A percentile compares a stretch with the other conserved stretches of the same genome.
Evolutionary conservation across 805 yeast genomes (phyloP).

Genomic region (Millerago galiae): DNA sequence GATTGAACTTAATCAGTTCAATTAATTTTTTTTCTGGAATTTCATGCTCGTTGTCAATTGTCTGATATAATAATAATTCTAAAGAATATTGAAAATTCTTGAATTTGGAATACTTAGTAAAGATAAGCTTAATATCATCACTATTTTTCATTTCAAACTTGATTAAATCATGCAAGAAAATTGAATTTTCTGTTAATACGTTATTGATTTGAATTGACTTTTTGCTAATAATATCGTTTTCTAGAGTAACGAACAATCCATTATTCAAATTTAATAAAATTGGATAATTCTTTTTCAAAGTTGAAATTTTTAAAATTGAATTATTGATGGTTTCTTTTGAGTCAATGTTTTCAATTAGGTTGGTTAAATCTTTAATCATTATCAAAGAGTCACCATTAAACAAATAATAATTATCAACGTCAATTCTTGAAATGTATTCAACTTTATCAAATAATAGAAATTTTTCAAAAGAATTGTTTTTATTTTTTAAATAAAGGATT

Average conservation of each 20-base stretch:
- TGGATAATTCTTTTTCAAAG: constrained; percentile 24
- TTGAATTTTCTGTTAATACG: constrained; percentile 30
- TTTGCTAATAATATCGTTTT: constrained; percentile 25
- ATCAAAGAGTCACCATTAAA: constrained; percentile 34
- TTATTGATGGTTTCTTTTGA: constrained; percentile 5
- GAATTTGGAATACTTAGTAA: constrained; percentile 26
- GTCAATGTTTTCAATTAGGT: constrained; percentile 2
- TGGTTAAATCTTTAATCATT: constrained; percentile 13
- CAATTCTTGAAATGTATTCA: constrained; percentile 21
- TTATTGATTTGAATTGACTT: constrained; percentile 29
- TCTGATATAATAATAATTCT: constrained; percentile 38
- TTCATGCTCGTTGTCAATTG: constrained; percentile 16
- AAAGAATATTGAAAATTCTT: constrained; percentile 36
- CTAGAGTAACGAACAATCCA: constrained; percentile 38
- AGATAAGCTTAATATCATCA: constrained; percentile 6
- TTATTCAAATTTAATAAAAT: constrained; percentile 18
- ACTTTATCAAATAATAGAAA: constrained; percentile 19
- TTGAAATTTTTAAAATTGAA: constrained; percentile 22
- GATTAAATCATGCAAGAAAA: constrained; percentile 40
- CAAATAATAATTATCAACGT: constrained; percentile 25
- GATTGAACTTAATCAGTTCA: constrained; percentile 18
- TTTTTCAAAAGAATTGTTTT: constrained; percentile 7
- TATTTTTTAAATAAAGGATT: constrained; percentile 15
- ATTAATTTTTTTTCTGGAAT: constrained; percentile 7
- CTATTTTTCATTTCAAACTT: constrained; percentile 32